Evolutionary conservation across 345 rosid species (phyloP), one percentile per base, ranked within the genome.

Genomic region (Salix koriyanagi): DNA sequence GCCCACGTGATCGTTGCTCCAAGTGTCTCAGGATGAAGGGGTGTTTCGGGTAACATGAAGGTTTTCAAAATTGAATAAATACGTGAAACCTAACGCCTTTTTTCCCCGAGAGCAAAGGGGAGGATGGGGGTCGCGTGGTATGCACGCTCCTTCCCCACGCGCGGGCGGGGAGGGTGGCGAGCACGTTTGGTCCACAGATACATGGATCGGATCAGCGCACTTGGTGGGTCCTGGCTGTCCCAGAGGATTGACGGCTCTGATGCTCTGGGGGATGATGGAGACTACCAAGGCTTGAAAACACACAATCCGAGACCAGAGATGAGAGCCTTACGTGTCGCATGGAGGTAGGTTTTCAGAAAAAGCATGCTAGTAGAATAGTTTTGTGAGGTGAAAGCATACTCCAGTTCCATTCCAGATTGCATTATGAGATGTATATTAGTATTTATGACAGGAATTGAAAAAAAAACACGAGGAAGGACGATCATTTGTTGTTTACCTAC

Each of bases 131-230:
- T 15, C 5, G 72, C 74, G 86, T 76, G 80, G 25, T 19, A 1
- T 23, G 3, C 48, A 83, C 86, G 77, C 80, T 65, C 86, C 0
- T 21, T 3, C n/a, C 34, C 34, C 68, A 79, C 76, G 79, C 76
- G 70, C 79, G 60, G 60, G 2, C 18, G 13, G 39, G 44, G 77
- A 70, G 74, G 79, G 88, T 83, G 86, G 81, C 79, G 3, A 75
- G 65, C 82, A 75, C 70, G 44, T 67, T 15, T 79, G 77, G 72
- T 84, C 88, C 85, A 75, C 77, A 11, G 4, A 36, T 74, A 64
- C 79, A 26, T 73, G 80, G 81, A 80, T 80, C 78, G 78, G 82
- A 80, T 76, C 69, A 72, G 44, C 50, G 77, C 65, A 65, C 80
- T 54, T 36, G 2, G 39, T 3, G 39, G 79, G 72, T 42, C 75